These are phyloP conservation scores for Colletotrichum sansevieriae DNA, from an alignment of 2,329 filamentous ascomycete species.

Conservation along the genomic window DNA sequence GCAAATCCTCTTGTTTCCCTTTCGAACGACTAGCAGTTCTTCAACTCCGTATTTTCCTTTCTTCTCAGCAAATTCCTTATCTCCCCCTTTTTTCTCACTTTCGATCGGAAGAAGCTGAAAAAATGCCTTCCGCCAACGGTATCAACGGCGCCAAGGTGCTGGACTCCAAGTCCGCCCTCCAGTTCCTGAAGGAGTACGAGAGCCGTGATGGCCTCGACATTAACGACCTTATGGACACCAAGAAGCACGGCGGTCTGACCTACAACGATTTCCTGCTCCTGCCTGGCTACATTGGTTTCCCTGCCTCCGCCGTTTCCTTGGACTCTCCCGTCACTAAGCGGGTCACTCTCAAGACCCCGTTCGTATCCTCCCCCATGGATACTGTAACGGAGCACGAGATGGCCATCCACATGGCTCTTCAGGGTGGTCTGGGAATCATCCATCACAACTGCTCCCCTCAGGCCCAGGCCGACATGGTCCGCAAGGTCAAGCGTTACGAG, in stretches of 20 bases:
- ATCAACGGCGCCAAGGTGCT: constrained; percentile 70
- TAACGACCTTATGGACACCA: constrained; percentile 88
- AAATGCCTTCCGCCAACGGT: constrained; percentile 68
- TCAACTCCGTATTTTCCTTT: constrained; percentile 49
- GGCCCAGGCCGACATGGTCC: constrained; percentile 97
- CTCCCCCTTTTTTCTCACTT: constrained; percentile 46
- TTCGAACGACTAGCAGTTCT: constrained; percentile 48
- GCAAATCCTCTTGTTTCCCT: constrained; percentile 47
- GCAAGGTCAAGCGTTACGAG: constrained; percentile 99
- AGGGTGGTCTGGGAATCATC: constrained; percentile 92
- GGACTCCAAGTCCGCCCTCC: constrained; percentile 81
- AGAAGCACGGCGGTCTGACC: constrained; percentile 91
- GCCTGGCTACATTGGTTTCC: constrained; percentile 98
- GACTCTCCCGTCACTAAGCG: constrained; percentile 95
- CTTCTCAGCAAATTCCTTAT: constrained; percentile 44
- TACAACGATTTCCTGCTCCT: constrained; percentile 99
- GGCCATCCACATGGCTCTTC: constrained; percentile 96
- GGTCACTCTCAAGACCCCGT: constrained; percentile 95
- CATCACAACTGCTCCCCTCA: constrained; percentile 99
- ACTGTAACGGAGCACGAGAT: constrained; percentile 99
- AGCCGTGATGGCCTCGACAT: constrained; percentile 88
- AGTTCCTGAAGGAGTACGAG: constrained; percentile 85
- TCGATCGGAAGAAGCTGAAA: constrained; percentile 41
- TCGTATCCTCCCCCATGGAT: constrained; percentile 99
- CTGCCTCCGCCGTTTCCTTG: constrained; percentile 87